Percentiles rank a stretch among this genome's conserved stretches.
These are phyloP conservation scores for Sphenostylis stenocarpa DNA, from an alignment of 306 rosid species.

Conservation along the genomic window DNA sequence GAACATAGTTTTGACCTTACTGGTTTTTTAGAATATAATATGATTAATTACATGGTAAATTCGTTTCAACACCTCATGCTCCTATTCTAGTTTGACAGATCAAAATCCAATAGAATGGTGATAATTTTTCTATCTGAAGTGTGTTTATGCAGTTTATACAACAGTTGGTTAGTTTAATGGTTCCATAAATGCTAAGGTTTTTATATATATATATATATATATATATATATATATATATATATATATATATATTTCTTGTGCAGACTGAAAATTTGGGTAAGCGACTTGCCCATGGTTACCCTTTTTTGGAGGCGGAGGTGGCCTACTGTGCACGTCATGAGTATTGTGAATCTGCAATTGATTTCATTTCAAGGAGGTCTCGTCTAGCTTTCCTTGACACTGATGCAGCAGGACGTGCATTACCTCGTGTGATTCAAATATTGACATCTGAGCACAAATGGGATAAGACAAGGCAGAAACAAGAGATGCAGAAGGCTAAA, in stretches of 20 bases:
- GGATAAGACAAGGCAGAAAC: conserved; percentile 73
- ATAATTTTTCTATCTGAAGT: neutral
- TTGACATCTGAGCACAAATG: conserved; percentile 79
- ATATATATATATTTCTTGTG: conserved; percentile 10
- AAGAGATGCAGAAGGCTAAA: conserved; percentile 56
- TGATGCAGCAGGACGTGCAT: conserved; percentile 76
- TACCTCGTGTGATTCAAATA: conserved; percentile 77
- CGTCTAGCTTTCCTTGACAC: conserved; percentile 93
- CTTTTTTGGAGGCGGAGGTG: conserved; percentile 88
- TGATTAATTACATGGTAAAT: neutral
- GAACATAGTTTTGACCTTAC: neutral
- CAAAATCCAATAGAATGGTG: neutral
- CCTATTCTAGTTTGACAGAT: neutral
- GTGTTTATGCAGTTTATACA: neutral
- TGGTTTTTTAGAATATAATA: neutral
- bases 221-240: conserved; percentile 7
- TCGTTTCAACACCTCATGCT: neutral
- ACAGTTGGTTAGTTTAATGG: neutral
- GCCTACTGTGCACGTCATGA: conserved; percentile 92
- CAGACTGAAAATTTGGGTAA: conserved; percentile 84
- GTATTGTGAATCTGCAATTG: conserved; percentile 85
- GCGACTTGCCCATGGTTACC: conserved; percentile 92
- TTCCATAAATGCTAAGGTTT: neutral
- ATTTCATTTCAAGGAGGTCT: conserved; percentile 83
- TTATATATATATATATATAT: no score